A percentile compares a stretch with the other conserved stretches of the same genome.
phyloP scores from a whole-genome alignment of 1,284 basidiomycete genomes.

The Ceratobasidium theobromae region DNA sequence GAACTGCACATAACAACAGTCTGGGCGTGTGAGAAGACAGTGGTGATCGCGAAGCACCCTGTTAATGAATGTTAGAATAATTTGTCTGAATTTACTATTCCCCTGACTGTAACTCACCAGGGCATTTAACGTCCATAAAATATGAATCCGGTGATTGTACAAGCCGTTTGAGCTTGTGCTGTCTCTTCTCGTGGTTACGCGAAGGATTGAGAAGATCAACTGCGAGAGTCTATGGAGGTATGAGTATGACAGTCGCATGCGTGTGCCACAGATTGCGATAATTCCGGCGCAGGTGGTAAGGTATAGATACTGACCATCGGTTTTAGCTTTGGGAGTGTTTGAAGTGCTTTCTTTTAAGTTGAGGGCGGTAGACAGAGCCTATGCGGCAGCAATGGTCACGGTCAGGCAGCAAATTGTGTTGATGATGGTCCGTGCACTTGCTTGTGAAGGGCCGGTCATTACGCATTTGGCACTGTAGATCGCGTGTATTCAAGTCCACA shows the following conservation, averaged over 20 bases:
- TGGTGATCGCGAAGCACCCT: conserved; percentile 94
- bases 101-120: conserved; percentile 60
- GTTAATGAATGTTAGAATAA: not conserved
- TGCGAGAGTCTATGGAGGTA: conserved; percentile 81
- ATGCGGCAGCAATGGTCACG: conserved; percentile 28
- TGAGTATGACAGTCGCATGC: conserved; percentile 1
- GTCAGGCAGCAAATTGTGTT: conserved; percentile 30
- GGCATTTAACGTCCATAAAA: conserved; percentile 99
- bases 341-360: not conserved
- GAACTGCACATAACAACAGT: conserved; percentile 91
- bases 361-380: conserved; percentile 7
- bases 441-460: conserved; percentile 24
- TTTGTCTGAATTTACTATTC: not conserved
- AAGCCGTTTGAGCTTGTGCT: conserved; percentile 99
- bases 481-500: too few species aligned
- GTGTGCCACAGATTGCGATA: not conserved
- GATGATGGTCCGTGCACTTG: conserved; percentile 30
- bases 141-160: conserved; percentile 98
- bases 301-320: conserved; percentile 8
- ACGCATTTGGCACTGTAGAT: too few species aligned
- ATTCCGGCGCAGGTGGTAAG: not conserved
- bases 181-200: conserved; percentile 80
- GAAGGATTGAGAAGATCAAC: conserved; percentile 98
- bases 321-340: not conserved
- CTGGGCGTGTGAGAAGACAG: conserved; percentile 94